Percentiles rank a stretch among this genome's conserved stretches.
Evolutionary conservation across 495 filamentous ascomycete genomes (phyloP).

Genomic region (Durotheca rogersii): DNA sequence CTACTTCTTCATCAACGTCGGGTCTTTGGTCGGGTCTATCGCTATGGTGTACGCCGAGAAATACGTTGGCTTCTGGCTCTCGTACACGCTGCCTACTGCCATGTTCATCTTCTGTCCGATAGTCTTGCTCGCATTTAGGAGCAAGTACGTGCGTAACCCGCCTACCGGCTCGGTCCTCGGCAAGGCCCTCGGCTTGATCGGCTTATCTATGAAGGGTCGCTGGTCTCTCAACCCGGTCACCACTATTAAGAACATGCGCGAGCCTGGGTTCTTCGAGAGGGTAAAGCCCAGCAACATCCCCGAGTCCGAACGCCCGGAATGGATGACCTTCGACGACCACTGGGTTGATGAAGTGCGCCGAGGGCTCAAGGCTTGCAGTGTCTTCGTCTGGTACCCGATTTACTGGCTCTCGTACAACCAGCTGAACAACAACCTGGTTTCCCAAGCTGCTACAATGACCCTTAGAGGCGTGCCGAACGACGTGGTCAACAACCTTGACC

Average conservation of each 20-base stretch:
- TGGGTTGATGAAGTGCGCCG: conserved; percentile 73
- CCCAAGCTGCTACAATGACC: conserved; percentile 70
- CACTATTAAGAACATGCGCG: conserved; percentile 56
- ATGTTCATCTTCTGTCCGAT: conserved; percentile 60
- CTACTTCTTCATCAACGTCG: conserved; percentile 72
- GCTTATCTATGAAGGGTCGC: conserved; percentile 60
- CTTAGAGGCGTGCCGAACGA: conserved; percentile 76
- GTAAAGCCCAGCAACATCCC: conserved; percentile 64
- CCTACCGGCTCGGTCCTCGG: conserved; percentile 65
- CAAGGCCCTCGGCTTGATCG: conserved; percentile 57
- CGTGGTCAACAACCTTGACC: conserved; percentile 75
- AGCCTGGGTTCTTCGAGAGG: conserved; percentile 60
- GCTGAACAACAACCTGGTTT: conserved; percentile 68
- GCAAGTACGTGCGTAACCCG: conserved; percentile 56
- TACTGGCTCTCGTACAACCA: conserved; percentile 55
- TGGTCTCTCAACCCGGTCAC: conserved; percentile 60
- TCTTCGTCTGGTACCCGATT: conserved; percentile 61
- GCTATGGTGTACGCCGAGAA: conserved; percentile 66
- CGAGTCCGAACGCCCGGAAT: conserved; percentile 50
- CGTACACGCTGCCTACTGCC: conserved; percentile 61
- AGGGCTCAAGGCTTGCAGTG: conserved; percentile 67
- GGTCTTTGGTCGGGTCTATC: conserved; percentile 54
- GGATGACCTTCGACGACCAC: conserved; percentile 74
- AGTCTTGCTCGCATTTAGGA: conserved; percentile 62
- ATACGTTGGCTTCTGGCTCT: conserved; percentile 77